Base-by-base conservation (phyloP, 768 basidiomycete genomes). In the Boletus pseudopeckii region DNA sequence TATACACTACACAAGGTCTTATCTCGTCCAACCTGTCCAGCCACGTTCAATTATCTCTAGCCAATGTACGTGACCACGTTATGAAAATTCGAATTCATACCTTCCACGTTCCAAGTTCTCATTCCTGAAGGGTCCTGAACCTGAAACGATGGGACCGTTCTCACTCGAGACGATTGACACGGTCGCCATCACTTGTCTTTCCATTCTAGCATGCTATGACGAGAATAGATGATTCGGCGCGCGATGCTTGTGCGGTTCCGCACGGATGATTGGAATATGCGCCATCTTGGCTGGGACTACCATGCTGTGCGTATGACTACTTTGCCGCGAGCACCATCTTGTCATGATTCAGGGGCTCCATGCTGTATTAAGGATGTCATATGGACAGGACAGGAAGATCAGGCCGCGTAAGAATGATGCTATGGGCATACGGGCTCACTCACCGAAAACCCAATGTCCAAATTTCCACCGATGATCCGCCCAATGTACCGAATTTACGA, bases 391-490 rank as follows among this genome's bases (percentile, higher is more conserved):
- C 7, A 20, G 20, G 39, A 5, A 53, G 45, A 50, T 53, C 53
- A 30, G 18, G n/a, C 39, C 36, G n/a, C 44, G 50, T 54, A 41
- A 26, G 15, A 32, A 32, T 37, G 34, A 10, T 24, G 24, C 24
- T 24, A 24, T 10, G 18, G 15, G 6, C n/a, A 30, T 34, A 11
- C 22, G 5, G n/a, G 6, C 20, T 22, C 32, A 22, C 14, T 48
- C 38, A 52, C 52, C 49, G 28, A 57, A 40, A 52, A 58, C 36
- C 2, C 43, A 20, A n/a, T 20, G 18, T 20, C 36, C 24, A 33
- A 7, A 33, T 33, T 20, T 39, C 20, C 24, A 45, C 28, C 30
- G 15, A 44, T 61, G 56, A 65, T 58, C 63, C 63, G 45, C 46
- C 30, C 37, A 41, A 4, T 9, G 45, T 15, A 42, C 47, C 30